These are phyloP conservation scores for Eutypella sp. DNA, from an alignment of 2,329 filamentous ascomycete genomes.

Conservation along the genomic window DNA sequence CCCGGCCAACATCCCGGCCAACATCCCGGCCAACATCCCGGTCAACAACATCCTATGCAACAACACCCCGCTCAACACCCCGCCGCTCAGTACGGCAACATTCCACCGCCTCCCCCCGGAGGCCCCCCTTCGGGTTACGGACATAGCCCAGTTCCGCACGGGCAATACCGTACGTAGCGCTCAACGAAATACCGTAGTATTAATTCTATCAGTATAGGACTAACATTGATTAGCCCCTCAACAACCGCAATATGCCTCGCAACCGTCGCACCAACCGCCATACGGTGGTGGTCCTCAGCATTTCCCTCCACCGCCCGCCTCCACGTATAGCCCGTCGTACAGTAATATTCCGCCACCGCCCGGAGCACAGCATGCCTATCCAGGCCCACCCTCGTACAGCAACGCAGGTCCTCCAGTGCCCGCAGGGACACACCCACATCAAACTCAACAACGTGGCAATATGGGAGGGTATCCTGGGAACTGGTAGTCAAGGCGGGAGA, in stretches of 20 bases:
- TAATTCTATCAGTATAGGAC: background rate
- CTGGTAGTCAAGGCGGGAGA: constrained; percentile 16
- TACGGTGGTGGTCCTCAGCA: constrained; percentile 25
- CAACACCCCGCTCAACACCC: too few relatives aligned
- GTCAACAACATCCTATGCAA: too few relatives aligned
- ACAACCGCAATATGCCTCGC: constrained; percentile 24
- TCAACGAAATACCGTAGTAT: constrained; percentile 1
- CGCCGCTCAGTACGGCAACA: constrained; percentile 17
- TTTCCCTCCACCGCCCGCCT: constrained; percentile 25
- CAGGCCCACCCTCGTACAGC: constrained; percentile 24
- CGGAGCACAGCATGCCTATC: constrained; percentile 18
- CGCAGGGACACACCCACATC: constrained; percentile 21
- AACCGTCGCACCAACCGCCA: constrained; percentile 20
- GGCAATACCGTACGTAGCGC: constrained; percentile 24
- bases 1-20: constrained; percentile 24
- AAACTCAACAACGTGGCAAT: constrained; percentile 23
- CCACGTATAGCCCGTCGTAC: constrained; percentile 21
- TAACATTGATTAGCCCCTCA: constrained; percentile 21
- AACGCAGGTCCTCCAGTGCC: constrained; percentile 20
- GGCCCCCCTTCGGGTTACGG: constrained; percentile 23
- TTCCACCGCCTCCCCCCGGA: constrained; percentile 9
- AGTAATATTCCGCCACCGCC: constrained; percentile 21
- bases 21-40: too few relatives aligned
- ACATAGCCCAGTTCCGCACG: constrained; percentile 23
- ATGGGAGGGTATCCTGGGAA: constrained; percentile 30